Base-by-base conservation (phyloP, 371 early-diverging fungal genomes). In the Dentiscutata heterogama region DNA sequence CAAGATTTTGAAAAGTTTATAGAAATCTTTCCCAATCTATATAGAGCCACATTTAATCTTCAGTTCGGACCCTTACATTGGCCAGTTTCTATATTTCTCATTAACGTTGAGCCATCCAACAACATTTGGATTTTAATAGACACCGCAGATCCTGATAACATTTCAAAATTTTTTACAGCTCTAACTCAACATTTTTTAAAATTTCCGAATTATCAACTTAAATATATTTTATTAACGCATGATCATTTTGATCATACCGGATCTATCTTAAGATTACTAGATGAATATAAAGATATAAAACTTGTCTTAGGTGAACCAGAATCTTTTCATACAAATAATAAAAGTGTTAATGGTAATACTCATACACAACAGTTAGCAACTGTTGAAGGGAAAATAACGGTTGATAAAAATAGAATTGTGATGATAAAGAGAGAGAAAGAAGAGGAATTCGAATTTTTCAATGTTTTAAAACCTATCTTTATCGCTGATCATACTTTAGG, bases 401-500 rank as follows among this genome's bases (percentile, higher is more conserved):
- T 85, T 14, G 82, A 83, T 39, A 60, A 83, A 27, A 85, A 87
- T 53, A 25, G 83, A 14, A 79, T 83, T 20, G 11, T 85, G n/a
- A 46, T 46, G 51, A 51, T 51, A 51, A 51, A 86, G 51, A 80
- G 83, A 42, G 86, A 54, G 11, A 31, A 27, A 25, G 74, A 86
- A 18, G 83, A 86, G 42, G 27, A 79, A 61, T 85, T 83, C 80
- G 86, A 85, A 81, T 86, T 88, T 83, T 85, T 83, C 11, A 83
- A 86, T 82, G 77, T 84, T 56, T 65, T 88, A 76, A 82, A 83
- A 76, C 64, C 86, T 64, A 84, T 88, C 39, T 83, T 82, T 79
- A 88, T 88, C 1, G 83, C 56, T 22, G 88, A 88, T 29, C 88
- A 87, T 53, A 88, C 87, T 2, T 87, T 86, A 68, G 86, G 86